A percentile compares a stretch with the other conserved stretches of the same genome.
Evolutionary conservation across 2,329 filamentous ascomycete species (phyloP).

Genomic region (Neonectria sp.): DNA sequence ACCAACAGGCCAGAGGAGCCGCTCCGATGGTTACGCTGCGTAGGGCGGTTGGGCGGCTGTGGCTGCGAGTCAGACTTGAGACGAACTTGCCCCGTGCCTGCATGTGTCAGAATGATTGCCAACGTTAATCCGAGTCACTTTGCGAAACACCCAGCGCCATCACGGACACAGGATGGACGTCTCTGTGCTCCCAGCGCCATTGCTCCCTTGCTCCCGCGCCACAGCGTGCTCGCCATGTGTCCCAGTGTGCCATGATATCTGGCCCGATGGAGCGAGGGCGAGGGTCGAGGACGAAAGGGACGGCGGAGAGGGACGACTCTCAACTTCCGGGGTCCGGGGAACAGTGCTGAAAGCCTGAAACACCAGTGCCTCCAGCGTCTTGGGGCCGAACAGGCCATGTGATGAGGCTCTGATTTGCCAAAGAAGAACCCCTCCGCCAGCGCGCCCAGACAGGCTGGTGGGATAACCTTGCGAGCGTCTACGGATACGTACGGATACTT

Average conservation of each 20-base stretch:
- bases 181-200: neutral
- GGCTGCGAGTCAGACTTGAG: slow-evolving; percentile 21
- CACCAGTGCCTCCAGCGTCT: slow-evolving; percentile 21
- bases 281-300: neutral
- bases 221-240: slow-evolving; percentile 12
- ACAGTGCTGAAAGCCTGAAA: slow-evolving; percentile 39
- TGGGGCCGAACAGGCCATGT: slow-evolving; percentile 34
- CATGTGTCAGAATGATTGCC: slow-evolving; percentile 21
- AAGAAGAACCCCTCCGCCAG: slow-evolving; percentile 10
- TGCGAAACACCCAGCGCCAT: slow-evolving; percentile 16
- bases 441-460: slow-evolving; percentile 8
- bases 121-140: slow-evolving; percentile 13
- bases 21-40: slow-evolving; percentile 19
- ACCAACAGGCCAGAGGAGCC: slow-evolving; percentile 14
- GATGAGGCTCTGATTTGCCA: slow-evolving; percentile 29
- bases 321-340: slow-evolving; percentile 34
- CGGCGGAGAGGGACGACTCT: slow-evolving; percentile 17
- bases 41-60: neutral
- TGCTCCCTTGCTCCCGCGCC: neutral
- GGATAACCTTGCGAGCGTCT: slow-evolving; percentile 7
- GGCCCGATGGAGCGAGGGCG: slow-evolving; percentile 10
- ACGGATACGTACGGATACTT: neutral
- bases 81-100: slow-evolving; percentile 19
- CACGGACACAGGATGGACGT: slow-evolving; percentile 4
- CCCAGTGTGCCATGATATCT: slow-evolving; percentile 6